A percentile compares a stretch with the other conserved stretches of the same genome.
Evolutionary conservation across 495 filamentous ascomycete species (phyloP).

Genomic region (Neurospora sp.): DNA sequence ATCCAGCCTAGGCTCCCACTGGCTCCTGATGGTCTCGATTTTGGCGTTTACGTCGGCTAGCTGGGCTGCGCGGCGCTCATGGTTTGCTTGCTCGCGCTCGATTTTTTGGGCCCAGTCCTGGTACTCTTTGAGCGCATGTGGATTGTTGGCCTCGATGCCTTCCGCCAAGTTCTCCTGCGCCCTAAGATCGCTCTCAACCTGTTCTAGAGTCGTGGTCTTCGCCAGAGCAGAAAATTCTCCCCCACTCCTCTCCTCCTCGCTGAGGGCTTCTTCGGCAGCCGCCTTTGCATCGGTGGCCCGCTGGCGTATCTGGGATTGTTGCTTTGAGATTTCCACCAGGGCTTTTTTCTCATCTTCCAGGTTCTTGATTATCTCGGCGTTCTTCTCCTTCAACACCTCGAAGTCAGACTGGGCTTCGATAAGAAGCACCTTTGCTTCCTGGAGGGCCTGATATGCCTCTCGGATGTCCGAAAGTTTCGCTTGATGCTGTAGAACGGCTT

Average conservation of each 20-base stretch:
- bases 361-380: slow-evolving; percentile 43
- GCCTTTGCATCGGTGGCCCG: slow-evolving; percentile 19
- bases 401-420: slow-evolving; percentile 77
- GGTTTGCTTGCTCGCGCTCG: slow-evolving; percentile 28
- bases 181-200: slow-evolving; percentile 63
- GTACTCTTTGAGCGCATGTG: slow-evolving; percentile 65
- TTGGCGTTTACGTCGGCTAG: slow-evolving; percentile 45
- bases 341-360: slow-evolving; percentile 34
- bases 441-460: slow-evolving; percentile 47
- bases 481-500: slow-evolving; percentile 49
- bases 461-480: slow-evolving; percentile 51
- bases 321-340: slow-evolving; percentile 7
- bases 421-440: slow-evolving; percentile 56
- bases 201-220: slow-evolving; percentile 41
- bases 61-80: slow-evolving; percentile 31
- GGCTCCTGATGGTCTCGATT: slow-evolving; percentile 44
- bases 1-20: slow-evolving; percentile 84
- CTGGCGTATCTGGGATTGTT: slow-evolving; percentile 18
- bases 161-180: slow-evolving; percentile 65
- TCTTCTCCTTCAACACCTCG: slow-evolving; percentile 50
- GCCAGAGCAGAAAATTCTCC: slow-evolving; percentile 26
- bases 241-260: slow-evolving; percentile 16
- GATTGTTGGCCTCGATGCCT: slow-evolving; percentile 70
- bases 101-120: slow-evolving; percentile 55
- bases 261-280: slow-evolving; percentile 19